These are phyloP conservation scores for Coemansia sp. DNA, from an alignment of 192 early-diverging fungal genomes.

Conservation along the genomic window DNA sequence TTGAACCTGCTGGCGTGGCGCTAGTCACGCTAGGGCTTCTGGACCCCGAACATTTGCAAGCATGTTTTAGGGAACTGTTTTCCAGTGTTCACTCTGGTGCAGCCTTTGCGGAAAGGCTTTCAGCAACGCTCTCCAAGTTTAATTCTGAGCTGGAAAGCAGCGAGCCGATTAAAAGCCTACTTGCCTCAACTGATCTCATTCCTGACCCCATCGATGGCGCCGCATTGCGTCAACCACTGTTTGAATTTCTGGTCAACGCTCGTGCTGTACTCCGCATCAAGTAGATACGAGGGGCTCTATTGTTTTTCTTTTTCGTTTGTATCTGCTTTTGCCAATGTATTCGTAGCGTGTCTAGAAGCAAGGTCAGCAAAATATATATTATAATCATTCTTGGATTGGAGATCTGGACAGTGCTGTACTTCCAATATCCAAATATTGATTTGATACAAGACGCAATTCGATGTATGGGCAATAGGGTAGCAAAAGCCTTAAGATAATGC, in stretches of 20 bases:
- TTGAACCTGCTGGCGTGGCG: constrained; percentile 46
- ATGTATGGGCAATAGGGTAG: too few species aligned
- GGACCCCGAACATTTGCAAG: constrained; percentile 37
- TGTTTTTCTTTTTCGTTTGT: not conserved
- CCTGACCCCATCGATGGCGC: constrained; percentile 44
- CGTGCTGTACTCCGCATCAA: constrained; percentile 47
- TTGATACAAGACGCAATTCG: too few species aligned
- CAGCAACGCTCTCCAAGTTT: constrained; percentile 38
- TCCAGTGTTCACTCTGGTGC: constrained; percentile 15
- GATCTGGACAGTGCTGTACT: too few species aligned
- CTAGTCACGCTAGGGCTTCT: constrained; percentile 41
- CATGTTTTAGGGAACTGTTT: constrained; percentile 41
- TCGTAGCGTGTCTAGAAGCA: not conserved
- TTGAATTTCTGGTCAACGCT: constrained; percentile 49
- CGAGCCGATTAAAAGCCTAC: constrained; percentile 24
- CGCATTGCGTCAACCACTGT: constrained; percentile 42
- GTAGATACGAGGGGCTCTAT: constrained; percentile 5
- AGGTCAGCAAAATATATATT: not conserved
- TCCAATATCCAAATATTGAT: too few species aligned
- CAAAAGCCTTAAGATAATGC: too few species aligned
- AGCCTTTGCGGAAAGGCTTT: constrained; percentile 37
- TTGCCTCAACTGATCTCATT: constrained; percentile 22
- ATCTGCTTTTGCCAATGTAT: too few species aligned
- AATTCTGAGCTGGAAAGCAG: constrained; percentile 31
- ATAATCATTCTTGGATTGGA: too few species aligned